A percentile compares a stretch with the other conserved stretches of the same genome.
phyloP scores from a whole-genome alignment of 2,329 filamentous ascomycete genomes.

The Alternaria arbusti region DNA sequence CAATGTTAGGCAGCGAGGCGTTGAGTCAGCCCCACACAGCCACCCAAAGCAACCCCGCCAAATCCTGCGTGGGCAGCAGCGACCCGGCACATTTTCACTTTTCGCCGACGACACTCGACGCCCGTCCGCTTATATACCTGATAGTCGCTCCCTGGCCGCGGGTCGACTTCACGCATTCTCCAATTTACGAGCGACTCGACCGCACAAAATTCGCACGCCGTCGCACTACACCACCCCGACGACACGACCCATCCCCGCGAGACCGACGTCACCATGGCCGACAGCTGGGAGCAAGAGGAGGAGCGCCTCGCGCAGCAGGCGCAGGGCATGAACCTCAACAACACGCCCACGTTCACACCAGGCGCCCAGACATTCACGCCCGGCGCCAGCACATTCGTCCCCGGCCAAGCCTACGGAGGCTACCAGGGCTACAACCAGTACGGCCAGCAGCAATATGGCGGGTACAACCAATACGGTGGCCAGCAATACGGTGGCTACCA shows the following conservation, averaged over 20 bases:
- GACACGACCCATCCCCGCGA: constrained; percentile 5
- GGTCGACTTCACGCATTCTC: neutral
- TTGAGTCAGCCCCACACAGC: constrained; percentile 25
- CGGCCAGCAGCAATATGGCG: constrained; percentile 50
- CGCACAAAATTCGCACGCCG: neutral
- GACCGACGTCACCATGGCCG: constrained; percentile 69
- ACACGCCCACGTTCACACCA: constrained; percentile 19
- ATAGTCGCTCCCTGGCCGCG: constrained; percentile 12
- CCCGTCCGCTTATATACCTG: constrained; percentile 4
- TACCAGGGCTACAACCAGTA: constrained; percentile 69
- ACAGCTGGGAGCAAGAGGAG: constrained; percentile 95
- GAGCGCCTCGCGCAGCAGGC: constrained; percentile 75
- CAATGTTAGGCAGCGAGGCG: constrained; percentile 32
- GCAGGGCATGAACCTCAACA: constrained; percentile 43
- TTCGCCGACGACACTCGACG: constrained; percentile 22
- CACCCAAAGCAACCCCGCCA: constrained; percentile 26
- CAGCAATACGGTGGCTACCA: constrained; percentile 49
- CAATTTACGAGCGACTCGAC: neutral
- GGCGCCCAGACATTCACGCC: constrained; percentile 22
- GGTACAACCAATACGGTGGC: constrained; percentile 64
- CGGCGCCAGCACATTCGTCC: constrained; percentile 11
- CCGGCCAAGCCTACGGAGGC: constrained; percentile 47
- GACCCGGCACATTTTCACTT: constrained; percentile 29
- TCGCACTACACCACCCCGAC: constrained; percentile 7
- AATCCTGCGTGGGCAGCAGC: constrained; percentile 27